Evolutionary conservation across 768 basidiomycete genomes (phyloP), one percentile per base, ranked within the genome.

Genomic region (Mycena capillaripes): DNA sequence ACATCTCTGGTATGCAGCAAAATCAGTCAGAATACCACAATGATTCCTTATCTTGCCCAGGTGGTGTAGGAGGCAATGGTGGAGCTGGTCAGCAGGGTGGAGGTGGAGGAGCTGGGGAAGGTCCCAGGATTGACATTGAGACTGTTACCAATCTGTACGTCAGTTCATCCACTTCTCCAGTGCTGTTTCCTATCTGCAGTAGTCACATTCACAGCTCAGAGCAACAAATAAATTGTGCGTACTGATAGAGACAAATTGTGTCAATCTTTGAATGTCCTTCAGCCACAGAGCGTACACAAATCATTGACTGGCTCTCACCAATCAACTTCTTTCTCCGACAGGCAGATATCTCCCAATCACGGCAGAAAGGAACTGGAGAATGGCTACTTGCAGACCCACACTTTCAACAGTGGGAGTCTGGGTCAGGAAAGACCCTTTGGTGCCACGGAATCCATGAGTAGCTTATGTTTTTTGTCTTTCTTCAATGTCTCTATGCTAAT

Each of bases 1-100:
- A 50, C 69, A 23, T 50, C 48, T 50, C 48, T 50, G 48, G 48
- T 50, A 50, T 17, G 42, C 42, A n/a, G n/a, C n/a, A n/a, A 42
- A 42, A 12, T 42, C 42, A 42, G 17, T n/a, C 42, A 42, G 42
- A 42, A 42, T 42, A 9, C 42, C 42, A 42, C 42, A 42, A 50
- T 50, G 14, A 23, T 50, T 50, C n/a, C 48, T 50, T 50, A 50
- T 50, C n/a, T 50, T 50, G 48, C 25, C 21, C 48, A 50, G 48
- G 48, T 16, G 48, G 48, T 14, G 25, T 50, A 5, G 48, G 48
- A 50, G 48, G 48, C 48, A 50, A n/a, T 23, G 48, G 48, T 50
- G 48, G 48, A 50, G 23, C 48, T 14, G 48, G 48, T 23, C 48
- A 50, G n/a, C 48, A 23, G 48, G 48, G 48, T 50, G 48, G 48